These are phyloP conservation scores for Pythium grandisporangium DNA, from an alignment of 352 stramenopile species.

Conservation along the genomic window DNA sequence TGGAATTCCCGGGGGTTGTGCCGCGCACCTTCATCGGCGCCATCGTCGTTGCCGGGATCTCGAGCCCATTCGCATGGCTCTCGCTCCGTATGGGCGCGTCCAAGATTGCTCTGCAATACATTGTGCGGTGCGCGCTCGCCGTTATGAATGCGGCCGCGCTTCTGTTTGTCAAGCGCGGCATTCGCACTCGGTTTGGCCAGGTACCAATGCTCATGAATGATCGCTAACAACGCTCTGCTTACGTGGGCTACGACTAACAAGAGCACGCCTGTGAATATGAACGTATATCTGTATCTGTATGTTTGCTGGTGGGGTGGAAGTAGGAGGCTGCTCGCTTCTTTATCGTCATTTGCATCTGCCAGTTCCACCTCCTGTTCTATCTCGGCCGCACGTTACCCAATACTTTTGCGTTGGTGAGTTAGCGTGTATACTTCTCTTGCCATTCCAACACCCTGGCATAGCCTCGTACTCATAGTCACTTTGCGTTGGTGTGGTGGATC, in stretches of 20 bases:
- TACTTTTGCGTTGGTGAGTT: conserved; percentile 89
- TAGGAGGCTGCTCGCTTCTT: conserved; percentile 62
- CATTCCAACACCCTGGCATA: too few species aligned
- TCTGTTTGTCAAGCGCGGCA: conserved; percentile 46
- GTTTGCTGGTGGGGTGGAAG: too few species aligned
- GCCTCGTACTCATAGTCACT: too few species aligned
- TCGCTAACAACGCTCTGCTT: conserved; percentile 4
- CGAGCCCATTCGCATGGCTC: conserved; percentile 29
- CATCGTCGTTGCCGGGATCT: conserved; percentile 40
- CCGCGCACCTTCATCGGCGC: conserved; percentile 95
- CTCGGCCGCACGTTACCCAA: conserved; percentile 95
- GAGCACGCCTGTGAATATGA: too few species aligned
- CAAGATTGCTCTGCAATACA: conserved; percentile 53
- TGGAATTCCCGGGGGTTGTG: conserved; percentile 97
- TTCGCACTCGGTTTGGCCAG: conserved; percentile 42
- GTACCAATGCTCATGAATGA: too few species aligned
- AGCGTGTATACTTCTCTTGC: too few species aligned
- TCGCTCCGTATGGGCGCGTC: conserved; percentile 6
- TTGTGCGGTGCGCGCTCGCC: conserved; percentile 49
- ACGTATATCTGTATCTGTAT: too few species aligned
- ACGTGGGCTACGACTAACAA: neutral
- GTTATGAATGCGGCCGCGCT: conserved; percentile 48
- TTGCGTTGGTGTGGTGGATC: too few species aligned
- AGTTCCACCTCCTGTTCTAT: conserved; percentile 99
- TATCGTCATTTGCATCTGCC: conserved; percentile 80